Base-by-base conservation (phyloP, 306 rosid species). In the Trifolium subterraneum region DNA sequence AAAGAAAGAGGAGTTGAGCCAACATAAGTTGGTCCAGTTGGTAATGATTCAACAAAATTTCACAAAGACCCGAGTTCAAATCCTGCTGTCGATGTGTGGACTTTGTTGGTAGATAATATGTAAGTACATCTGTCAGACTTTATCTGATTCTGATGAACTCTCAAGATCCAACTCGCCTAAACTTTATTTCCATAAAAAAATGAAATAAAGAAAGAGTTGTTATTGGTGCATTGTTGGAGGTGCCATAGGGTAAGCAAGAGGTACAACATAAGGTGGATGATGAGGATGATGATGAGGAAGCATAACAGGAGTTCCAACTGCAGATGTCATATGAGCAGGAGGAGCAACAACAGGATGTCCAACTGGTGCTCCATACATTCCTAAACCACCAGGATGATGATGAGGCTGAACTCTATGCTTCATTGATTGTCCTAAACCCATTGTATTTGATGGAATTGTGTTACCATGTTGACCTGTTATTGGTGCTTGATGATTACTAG, bases 171-270 rank as follows among this genome's bases (percentile, higher is more conserved):
- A 56, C n/a, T 56, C 36, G 8, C 33, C 8, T 22, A 23, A 22
- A 23, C 63, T 56, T 56, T 56, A 56, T 56, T 56, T 56, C 9
- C 16, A 6, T 5, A 8, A 56, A 56, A 23, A 56, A 10, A 56
- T 22, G 15, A 23, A 56, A 13, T 10, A 25, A 56, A 22, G 3
- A 23, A 23, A 12, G 16, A 23, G 16, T 56, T 56, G 35, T 56
- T 25, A 56, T 56, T 56, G 63, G 35, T 92, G 99, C 99, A 92
- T 87, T 76, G 98, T 79, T 33, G 99, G 96, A 71, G 97, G 96
- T 62, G 98, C 90, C 96, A 92, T 84, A 18, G 99, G 98, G 68
- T 94, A 92, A 78, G 99, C 99, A 73, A 94, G 90, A 44, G 99
- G 98, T 19, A 92, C 81, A 68, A 82, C 90, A 78, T 90, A 92